Percentiles rank a stretch among this genome's conserved stretches.
Evolutionary conservation across 2,329 filamentous ascomycete species (phyloP).

Genomic region (Cladorrhinum sp.): DNA sequence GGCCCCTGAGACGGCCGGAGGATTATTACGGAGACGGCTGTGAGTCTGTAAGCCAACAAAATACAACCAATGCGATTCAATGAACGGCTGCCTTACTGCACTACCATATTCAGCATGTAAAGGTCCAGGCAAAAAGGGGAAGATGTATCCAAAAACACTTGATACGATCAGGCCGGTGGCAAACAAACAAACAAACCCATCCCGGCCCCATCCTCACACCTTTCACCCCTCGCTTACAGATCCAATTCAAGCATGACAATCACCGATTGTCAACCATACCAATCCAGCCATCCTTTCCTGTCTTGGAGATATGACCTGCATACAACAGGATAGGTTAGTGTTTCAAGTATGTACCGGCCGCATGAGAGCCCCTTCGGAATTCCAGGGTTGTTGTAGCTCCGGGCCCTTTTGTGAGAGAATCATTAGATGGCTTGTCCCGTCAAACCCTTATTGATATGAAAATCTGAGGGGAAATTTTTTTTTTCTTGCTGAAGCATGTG

Average conservation of each 20-base stretch:
- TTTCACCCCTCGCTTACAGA: background rate
- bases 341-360: constrained; percentile 9
- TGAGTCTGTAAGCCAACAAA: constrained; percentile 6
- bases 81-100: background rate
- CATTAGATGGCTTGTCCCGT: background rate
- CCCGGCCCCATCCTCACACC: background rate
- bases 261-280: too few relatives aligned
- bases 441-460: background rate
- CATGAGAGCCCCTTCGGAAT: constrained; percentile 4
- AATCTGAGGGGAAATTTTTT: background rate
- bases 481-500: background rate
- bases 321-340: constrained; percentile 4
- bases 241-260: background rate
- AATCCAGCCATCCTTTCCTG: background rate
- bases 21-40: background rate
- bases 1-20: constrained; percentile 22
- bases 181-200: background rate
- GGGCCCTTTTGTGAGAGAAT: background rate
- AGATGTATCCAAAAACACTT: background rate
- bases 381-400: constrained; percentile 1
- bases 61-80: background rate
- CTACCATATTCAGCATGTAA: background rate
- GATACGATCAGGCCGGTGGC: background rate
- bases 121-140: background rate
- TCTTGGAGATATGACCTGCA: constrained; percentile 3